phyloP scores from a whole-genome alignment of 2,329 filamentous ascomycete genomes.

The Fusarium nelsonii region DNA sequence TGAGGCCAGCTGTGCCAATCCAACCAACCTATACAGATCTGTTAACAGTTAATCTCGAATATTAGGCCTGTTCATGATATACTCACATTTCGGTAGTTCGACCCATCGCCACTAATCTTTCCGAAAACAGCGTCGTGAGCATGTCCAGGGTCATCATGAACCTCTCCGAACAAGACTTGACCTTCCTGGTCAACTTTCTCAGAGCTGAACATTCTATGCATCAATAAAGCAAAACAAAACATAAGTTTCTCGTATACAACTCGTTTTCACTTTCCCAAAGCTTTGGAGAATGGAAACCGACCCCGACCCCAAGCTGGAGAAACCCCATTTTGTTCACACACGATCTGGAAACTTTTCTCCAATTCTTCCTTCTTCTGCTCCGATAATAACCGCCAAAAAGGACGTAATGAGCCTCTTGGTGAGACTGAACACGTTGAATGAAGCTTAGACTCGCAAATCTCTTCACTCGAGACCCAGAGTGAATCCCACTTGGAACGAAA shows the following conservation, averaged over 20 bases:
- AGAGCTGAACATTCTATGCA: background rate
- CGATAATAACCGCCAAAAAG: conserved; percentile 5
- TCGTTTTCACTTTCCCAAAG: conserved; percentile 5
- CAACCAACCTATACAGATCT: conserved; percentile 54
- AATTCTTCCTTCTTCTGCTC: background rate
- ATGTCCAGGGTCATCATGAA: conserved; percentile 3
- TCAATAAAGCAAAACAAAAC: background rate
- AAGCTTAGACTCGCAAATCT: conserved; percentile 13
- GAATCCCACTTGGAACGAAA: conserved; percentile 12
- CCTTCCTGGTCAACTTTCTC: conserved; percentile 19
- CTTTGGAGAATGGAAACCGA: conserved; percentile 1
- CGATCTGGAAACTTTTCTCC: background rate
- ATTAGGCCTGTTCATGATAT: background rate
- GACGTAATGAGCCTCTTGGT: background rate
- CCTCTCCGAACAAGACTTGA: conserved; percentile 1
- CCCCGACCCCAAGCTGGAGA: background rate
- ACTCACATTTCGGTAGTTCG: conserved; percentile 50
- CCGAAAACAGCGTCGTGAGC: conserved; percentile 50
- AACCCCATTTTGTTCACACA: background rate
- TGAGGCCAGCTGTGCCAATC: conserved; percentile 58
- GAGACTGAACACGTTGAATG: background rate
- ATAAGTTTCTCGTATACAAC: background rate
- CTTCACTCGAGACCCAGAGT: background rate
- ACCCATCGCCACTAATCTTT: conserved; percentile 48
- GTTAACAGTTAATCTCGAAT: background rate